Percentiles rank a stretch among this genome's conserved stretches.
Evolutionary conservation across 352 stramenopile genomes (phyloP).

Genomic region (Blastocystis sp.): DNA sequence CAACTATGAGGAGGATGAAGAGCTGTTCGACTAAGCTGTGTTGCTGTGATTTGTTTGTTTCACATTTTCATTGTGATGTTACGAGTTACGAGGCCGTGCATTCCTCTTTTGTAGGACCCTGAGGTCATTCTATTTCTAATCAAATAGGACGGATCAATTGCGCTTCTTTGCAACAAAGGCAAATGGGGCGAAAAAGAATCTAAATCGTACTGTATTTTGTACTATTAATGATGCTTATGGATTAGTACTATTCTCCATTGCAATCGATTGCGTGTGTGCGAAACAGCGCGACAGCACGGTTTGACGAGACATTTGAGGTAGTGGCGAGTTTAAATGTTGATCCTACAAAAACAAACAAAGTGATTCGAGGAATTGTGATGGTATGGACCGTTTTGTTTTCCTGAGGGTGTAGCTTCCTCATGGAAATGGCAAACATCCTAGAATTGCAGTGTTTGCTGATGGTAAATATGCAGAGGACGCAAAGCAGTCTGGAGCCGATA

Average conservation of each 20-base stretch:
- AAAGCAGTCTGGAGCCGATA: conserved; percentile 53
- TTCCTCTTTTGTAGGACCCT: background rate
- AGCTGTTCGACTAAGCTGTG: background rate
- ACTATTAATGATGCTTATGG: background rate
- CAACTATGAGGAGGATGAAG: background rate
- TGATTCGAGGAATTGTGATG: conserved; percentile 40
- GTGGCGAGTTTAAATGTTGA: conserved; percentile 60
- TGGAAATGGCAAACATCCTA: conserved; percentile 18
- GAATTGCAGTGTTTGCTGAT: conserved; percentile 58
- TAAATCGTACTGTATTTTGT: background rate
- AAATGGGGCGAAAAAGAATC: background rate
- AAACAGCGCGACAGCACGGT: background rate
- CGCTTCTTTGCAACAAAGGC: background rate
- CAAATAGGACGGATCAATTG: background rate
- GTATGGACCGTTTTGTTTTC: background rate
- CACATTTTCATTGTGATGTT: background rate
- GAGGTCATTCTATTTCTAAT: background rate
- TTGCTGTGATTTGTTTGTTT: background rate
- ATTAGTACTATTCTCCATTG: conserved; percentile 51
- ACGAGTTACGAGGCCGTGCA: background rate
- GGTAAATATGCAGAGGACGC: conserved; percentile 61
- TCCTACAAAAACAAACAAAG: conserved; percentile 63
- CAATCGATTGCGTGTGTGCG: conserved; percentile 14
- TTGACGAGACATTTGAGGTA: conserved; percentile 62
- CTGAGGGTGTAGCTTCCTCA: conserved; percentile 23